Evolutionary conservation across 2,329 filamentous ascomycete species (phyloP).

Genomic region (Calonectria pauciramosa): DNA sequence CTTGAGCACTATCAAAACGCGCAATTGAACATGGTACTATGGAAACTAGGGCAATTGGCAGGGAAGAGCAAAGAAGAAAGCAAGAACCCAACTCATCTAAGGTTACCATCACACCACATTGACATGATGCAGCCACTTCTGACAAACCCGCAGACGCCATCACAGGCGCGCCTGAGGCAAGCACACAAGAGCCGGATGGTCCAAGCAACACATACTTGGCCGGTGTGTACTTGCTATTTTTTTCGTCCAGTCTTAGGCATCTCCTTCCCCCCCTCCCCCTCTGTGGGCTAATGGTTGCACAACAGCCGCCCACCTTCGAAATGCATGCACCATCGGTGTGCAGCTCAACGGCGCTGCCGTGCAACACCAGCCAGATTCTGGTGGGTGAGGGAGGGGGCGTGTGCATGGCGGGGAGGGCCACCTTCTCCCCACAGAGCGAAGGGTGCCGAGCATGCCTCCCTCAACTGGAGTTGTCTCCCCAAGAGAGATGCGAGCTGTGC

Average conservation of each 20-base stretch:
- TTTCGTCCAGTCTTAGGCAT: background rate
- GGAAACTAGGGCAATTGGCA: background rate
- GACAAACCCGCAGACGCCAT: conserved; percentile 16
- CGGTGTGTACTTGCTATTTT: background rate
- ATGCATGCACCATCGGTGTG: conserved; percentile 39
- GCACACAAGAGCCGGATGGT: background rate
- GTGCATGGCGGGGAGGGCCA: conserved; percentile 15
- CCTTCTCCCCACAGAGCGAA: background rate
- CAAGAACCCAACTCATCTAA: background rate
- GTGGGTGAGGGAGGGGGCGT: conserved; percentile 9
- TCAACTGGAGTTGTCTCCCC: background rate
- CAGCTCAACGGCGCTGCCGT: conserved; percentile 41
- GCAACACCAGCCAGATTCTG: conserved; percentile 27
- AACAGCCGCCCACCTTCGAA: conserved; percentile 35
- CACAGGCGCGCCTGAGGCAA: conserved; percentile 23
- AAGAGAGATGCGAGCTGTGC: conserved; percentile 12
- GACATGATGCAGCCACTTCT: conserved; percentile 32
- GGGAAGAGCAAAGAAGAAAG: conserved; percentile 6
- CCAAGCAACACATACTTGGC: background rate
- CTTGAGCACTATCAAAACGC: background rate
- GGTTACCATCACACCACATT: conserved; percentile 24
- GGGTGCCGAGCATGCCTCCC: conserved; percentile 2
- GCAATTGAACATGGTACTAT: background rate
- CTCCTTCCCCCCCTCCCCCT: background rate
- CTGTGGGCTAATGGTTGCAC: conserved; percentile 30